Conservation (phyloP, 306 rosid genomes). For the Fragaria ananassa region DNA sequence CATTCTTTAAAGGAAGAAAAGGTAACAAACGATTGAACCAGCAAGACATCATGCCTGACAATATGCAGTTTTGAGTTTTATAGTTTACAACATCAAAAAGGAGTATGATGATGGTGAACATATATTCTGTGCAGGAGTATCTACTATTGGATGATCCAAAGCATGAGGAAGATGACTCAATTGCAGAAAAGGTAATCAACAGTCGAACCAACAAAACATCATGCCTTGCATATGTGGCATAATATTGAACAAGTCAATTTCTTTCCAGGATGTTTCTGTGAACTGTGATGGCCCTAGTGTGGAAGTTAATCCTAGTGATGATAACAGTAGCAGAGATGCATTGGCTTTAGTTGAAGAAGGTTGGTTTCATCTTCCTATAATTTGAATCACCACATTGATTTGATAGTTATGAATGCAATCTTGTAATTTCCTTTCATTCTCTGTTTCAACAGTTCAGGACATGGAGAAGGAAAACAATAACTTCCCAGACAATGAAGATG, state of each 20-base stretch:
- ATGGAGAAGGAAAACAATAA: conserved; percentile 43
- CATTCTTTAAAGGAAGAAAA: conserved; percentile 28
- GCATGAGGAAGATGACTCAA: conserved; percentile 24
- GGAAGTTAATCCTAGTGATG: conserved; percentile 26
- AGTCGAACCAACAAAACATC: background rate
- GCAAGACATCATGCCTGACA: background rate
- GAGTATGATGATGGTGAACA: background rate
- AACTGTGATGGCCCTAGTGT: conserved; percentile 27
- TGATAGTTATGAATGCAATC: conserved; percentile 8
- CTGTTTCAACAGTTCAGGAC: conserved; percentile 34
- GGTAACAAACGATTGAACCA: conserved; percentile 15
- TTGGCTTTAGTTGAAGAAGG: conserved; percentile 45
- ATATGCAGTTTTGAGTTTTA: background rate
- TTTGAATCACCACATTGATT: conserved; percentile 10
- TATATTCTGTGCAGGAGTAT: conserved; percentile 28
- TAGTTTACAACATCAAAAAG: too few species aligned
- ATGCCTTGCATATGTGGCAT: background rate
- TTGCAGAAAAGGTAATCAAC: conserved; percentile 35
- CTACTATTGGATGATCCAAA: conserved; percentile 23
- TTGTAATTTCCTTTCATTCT: background rate
- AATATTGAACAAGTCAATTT: background rate
- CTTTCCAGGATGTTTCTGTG: conserved; percentile 35
- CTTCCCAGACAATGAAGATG: conserved; percentile 23
- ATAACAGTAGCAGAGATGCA: conserved; percentile 13
- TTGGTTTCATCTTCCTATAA: conserved; percentile 23